A percentile compares a stretch with the other conserved stretches of the same genome.
Conservation (phyloP, 345 rosid species). For the Acer saccharum region DNA sequence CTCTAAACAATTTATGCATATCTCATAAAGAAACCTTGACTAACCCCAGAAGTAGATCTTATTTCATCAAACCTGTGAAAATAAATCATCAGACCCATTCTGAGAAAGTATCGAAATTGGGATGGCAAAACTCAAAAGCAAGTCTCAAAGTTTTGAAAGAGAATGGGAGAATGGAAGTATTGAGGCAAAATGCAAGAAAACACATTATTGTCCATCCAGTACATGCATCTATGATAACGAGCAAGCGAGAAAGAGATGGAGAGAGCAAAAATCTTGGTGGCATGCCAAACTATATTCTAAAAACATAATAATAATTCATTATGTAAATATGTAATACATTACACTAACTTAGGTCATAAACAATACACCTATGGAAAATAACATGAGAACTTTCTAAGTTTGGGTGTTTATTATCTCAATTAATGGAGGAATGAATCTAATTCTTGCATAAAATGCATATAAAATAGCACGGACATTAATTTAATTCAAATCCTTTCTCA, state of each 20-base stretch:
- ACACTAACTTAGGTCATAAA: background rate
- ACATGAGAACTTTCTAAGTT: background rate
- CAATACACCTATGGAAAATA: background rate
- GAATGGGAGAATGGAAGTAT: background rate
- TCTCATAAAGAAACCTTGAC: background rate
- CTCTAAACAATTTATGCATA: background rate
- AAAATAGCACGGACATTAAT: background rate
- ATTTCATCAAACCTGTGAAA: background rate
- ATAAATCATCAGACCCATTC: background rate
- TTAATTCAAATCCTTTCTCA: background rate
- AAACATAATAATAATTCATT: background rate
- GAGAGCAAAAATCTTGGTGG: background rate
- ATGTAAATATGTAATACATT: background rate
- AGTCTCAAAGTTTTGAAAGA: background rate
- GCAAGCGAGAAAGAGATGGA: background rate
- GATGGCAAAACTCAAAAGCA: background rate
- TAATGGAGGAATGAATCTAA: background rate
- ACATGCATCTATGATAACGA: background rate
- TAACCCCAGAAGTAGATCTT: background rate
- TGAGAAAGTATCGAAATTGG: background rate
- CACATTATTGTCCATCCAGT: background rate
- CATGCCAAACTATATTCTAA: constrained; percentile 2
- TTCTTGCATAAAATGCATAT: background rate
- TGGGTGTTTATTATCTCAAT: background rate
- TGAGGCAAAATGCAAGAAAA: constrained; percentile 3